A percentile compares a stretch with the other conserved stretches of the same genome.
Evolutionary conservation across 2,329 filamentous ascomycete species (phyloP).

Genomic region (Botrytis byssoidea): DNA sequence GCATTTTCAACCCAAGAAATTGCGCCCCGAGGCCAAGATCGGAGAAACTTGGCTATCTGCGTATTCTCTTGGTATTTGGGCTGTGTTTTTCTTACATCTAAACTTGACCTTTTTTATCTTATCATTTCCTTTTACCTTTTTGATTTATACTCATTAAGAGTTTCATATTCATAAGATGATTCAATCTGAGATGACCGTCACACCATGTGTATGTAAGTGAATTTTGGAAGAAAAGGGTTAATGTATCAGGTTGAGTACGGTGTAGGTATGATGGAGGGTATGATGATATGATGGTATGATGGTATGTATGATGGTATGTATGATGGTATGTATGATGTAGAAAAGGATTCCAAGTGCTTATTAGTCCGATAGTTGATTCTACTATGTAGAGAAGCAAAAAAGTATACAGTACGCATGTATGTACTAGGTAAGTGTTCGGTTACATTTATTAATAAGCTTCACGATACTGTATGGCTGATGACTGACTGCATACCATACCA

Average conservation of each 20-base stretch:
- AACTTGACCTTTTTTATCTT: not conserved
- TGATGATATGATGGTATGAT: not conserved
- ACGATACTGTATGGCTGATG: not conserved
- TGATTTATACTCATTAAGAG: not conserved
- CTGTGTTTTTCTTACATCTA: constrained; percentile 6
- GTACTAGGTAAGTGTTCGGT: not conserved
- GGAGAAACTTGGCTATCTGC: constrained; percentile 21
- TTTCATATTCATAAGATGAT: not conserved
- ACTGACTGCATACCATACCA: too few species aligned
- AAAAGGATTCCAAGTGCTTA: not conserved
- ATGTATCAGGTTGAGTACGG: not conserved
- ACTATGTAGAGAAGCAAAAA: not conserved
- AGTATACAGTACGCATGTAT: not conserved
- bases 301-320: not conserved
- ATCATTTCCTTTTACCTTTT: not conserved
- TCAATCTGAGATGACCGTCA: not conserved
- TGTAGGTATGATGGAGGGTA: not conserved
- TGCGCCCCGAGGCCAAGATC: constrained; percentile 23
- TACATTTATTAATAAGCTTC: not conserved
- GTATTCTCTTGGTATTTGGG: constrained; percentile 15
- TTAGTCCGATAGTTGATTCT: not conserved
- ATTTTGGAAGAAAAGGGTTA: not conserved
- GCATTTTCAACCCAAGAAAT: constrained; percentile 13
- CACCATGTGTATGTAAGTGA: not conserved
- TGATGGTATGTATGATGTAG: not conserved